A percentile compares a stretch with the other conserved stretches of the same genome.
Conservation (phyloP, 2,329 filamentous ascomycete genomes). For the Phialemoniopsis sp. region DNA sequence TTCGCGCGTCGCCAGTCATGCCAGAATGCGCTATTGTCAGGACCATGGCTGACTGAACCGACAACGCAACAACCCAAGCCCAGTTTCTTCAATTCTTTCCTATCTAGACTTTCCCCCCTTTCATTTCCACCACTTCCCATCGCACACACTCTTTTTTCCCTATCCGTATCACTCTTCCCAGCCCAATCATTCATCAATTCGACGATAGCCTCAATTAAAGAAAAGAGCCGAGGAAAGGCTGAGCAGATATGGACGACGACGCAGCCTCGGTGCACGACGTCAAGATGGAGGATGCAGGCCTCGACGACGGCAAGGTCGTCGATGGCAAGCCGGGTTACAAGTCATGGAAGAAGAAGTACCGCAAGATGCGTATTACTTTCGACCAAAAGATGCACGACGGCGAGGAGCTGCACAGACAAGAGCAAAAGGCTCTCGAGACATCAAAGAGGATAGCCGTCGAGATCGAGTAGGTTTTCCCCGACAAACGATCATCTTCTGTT, state of each 20-base stretch:
- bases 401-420: conserved; percentile 76
- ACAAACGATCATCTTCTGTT: not conserved
- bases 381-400: conserved; percentile 75
- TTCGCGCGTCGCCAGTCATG: too few relatives aligned
- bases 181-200: too few relatives aligned
- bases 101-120: too few relatives aligned
- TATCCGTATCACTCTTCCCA: too few relatives aligned
- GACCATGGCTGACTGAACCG: too few relatives aligned
- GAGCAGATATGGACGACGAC: conserved; percentile 21
- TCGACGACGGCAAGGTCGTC: conserved; percentile 28
- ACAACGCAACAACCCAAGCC: too few relatives aligned
- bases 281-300: conserved; percentile 36
- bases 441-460: conserved; percentile 83
- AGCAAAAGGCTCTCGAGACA: conserved; percentile 75
- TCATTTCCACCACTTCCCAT: too few relatives aligned
- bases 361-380: conserved; percentile 80
- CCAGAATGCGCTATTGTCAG: too few relatives aligned
- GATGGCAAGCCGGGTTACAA: conserved; percentile 50
- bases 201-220: not conserved
- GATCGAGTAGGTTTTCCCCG: conserved; percentile 68
- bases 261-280: conserved; percentile 21
- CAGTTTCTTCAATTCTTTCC: too few relatives aligned
- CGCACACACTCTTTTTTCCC: too few relatives aligned
- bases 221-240: not conserved
- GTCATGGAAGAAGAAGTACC: conserved; percentile 89